Base-by-base conservation (phyloP, 148 eudicot species). In the Hydrangea macrophylla region DNA sequence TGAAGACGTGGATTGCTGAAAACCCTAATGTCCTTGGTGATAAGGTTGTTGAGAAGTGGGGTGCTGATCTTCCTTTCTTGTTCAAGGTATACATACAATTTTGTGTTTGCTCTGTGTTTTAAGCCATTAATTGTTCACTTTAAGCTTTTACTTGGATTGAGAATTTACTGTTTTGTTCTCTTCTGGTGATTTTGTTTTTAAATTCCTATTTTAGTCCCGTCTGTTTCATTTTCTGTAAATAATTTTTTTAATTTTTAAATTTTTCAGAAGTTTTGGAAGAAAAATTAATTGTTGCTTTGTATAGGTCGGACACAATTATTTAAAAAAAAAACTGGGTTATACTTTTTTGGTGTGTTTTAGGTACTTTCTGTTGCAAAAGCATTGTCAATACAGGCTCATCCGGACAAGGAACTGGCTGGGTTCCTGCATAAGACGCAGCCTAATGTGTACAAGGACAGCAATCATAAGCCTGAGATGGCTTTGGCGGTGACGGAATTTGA, bases 381-480 rank as follows among this genome's bases (percentile, higher is more conserved):
- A 35, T 76, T 89, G 81, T 92, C 98, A 0, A 92, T 92, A 73
- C 98, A 92, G 69, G 96, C 98, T 28, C 98, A 92, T 75, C 98
- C 96, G 0, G 90, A 88, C 73, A 89, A 87, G 76, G 79, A 82
- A 67, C 69, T 87, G 72, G 96, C 98, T 2, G 75, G 31, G 64
- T 6, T 71, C 42, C 75, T 92, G 78, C 98, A 92, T 45, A 82
- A 77, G 55, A 37, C 65, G 35, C 81, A 80, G 60, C 96, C 98
- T 3, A 72, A 75, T 58, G 79, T 72, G 11, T 92, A 85, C 73
- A 89, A 82, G 71, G 93, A 89, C 76, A 91, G 31, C 10, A 92
- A 85, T 73, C 98, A 92, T 79, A 92, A 92, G 81, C 98, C 96
- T 40, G 98, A 92, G 76, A 92, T 92, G 98, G 93, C 94, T 72